phyloP scores from a whole-genome alignment of 23 red algal species.

The Agarophyton chilense region DNA sequence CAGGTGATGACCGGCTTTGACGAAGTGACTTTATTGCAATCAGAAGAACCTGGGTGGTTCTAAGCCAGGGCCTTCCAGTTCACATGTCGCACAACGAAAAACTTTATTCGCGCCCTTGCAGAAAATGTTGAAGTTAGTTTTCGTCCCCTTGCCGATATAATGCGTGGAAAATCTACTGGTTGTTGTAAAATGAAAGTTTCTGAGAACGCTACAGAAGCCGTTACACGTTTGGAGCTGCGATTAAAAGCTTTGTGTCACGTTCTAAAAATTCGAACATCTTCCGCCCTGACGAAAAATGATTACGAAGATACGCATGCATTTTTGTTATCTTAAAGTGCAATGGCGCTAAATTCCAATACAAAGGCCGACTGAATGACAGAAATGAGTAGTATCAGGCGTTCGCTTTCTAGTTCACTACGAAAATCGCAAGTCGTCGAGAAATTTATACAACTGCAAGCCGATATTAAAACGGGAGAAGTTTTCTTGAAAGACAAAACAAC shows the following conservation, averaged over 20 bases:
- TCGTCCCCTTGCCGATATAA: neutral
- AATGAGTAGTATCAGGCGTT: neutral
- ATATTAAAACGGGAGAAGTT: slow-evolving; percentile 6
- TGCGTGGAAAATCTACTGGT: neutral
- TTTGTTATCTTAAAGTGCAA: neutral
- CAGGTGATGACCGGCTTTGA: neutral
- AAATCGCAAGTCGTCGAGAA: slow-evolving; percentile 23
- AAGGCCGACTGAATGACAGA: neutral
- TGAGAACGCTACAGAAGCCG: neutral
- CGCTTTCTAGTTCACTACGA: neutral
- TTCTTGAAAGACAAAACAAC: too few relatives aligned
- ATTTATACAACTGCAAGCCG: neutral
- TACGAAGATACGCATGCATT: neutral
- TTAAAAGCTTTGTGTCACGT: slow-evolving; percentile 3
- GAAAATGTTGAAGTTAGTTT: neutral
- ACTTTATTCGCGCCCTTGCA: slow-evolving; percentile 2
- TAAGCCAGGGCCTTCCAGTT: slow-evolving; percentile 40
- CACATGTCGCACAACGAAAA: neutral
- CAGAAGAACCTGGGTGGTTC: slow-evolving; percentile 44
- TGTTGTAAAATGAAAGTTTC: neutral
- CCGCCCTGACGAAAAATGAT: neutral
- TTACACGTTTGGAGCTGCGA: neutral
- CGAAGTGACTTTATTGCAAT: neutral
- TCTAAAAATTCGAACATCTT: neutral
- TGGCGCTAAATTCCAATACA: neutral